Evolutionary conservation across 768 basidiomycete genomes (phyloP).

Genomic region (Mycena amicta): DNA sequence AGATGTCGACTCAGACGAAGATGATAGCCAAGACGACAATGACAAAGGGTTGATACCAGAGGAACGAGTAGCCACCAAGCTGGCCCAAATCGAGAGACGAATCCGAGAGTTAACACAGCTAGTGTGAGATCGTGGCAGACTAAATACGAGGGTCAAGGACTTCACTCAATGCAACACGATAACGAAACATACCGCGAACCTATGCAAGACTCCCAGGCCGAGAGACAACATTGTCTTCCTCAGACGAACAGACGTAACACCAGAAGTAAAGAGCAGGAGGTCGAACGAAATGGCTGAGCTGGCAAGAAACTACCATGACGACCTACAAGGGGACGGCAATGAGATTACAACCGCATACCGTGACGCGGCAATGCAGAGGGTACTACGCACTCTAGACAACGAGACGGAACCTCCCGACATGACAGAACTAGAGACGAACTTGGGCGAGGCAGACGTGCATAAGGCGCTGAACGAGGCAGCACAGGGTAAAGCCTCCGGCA

Average conservation of each 20-base stretch:
- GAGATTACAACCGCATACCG: not conserved
- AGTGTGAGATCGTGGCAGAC: not conserved
- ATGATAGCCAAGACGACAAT: not conserved
- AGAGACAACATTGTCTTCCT: not conserved
- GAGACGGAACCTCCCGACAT: not conserved
- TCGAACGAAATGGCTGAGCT: conserved; percentile 1
- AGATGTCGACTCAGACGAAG: not conserved
- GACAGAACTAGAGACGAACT: not conserved
- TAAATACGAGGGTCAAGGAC: not conserved
- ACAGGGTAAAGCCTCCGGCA: not conserved
- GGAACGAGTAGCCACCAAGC: not conserved
- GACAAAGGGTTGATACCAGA: not conserved
- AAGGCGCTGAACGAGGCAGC: not conserved
- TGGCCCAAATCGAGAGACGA: not conserved
- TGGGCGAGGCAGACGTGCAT: not conserved
- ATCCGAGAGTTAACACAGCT: not conserved
- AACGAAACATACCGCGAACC: not conserved
- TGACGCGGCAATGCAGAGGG: not conserved
- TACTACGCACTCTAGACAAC: not conserved
- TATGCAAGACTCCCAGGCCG: not conserved
- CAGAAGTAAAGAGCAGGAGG: not conserved
- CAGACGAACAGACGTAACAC: not conserved
- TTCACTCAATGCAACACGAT: not conserved
- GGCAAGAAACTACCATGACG: conserved; percentile 4
- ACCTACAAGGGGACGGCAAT: not conserved